phyloP scores from a whole-genome alignment of 257 asterid genomes.

The Penstemon eatonii region DNA sequence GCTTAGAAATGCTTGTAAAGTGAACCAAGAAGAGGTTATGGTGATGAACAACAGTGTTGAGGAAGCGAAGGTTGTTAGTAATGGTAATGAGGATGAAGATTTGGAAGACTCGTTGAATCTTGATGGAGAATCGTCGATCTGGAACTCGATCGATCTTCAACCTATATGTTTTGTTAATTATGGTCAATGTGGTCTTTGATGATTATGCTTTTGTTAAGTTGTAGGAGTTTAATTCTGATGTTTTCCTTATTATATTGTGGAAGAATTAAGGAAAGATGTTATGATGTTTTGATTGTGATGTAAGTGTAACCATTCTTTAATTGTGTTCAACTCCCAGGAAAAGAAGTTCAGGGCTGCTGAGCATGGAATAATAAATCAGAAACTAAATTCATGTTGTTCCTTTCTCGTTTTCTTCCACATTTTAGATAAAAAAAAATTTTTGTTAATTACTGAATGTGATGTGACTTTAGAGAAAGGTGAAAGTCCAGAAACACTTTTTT shows the following conservation, averaged over 20 bases:
- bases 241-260: slow-evolving; percentile 11
- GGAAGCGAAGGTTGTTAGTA: not conserved
- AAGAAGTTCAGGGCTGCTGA: slow-evolving; percentile 15
- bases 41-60: not conserved
- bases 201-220: no score
- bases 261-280: slow-evolving; percentile 16
- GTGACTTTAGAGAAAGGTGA: no score
- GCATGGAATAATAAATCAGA: not conserved
- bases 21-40: slow-evolving; percentile 33
- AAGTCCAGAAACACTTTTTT: not conserved
- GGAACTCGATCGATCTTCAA: slow-evolving; percentile 54
- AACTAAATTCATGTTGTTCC: not conserved
- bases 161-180: slow-evolving; percentile 43
- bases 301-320: slow-evolving; percentile 15
- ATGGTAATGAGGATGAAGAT: slow-evolving; percentile 3
- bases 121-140: slow-evolving; percentile 39
- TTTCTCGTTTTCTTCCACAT: not conserved
- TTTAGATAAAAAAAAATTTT: not conserved
- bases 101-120: not conserved
- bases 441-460: not conserved
- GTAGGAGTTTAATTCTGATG: slow-evolving; percentile 6
- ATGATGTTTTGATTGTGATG: not conserved
- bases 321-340: slow-evolving; percentile 8
- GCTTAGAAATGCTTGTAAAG: slow-evolving; percentile 52
- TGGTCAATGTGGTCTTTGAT: not conserved